Conservation (phyloP, 2,329 filamentous ascomycete species). For the Calcarisporium arbuscula region DNA sequence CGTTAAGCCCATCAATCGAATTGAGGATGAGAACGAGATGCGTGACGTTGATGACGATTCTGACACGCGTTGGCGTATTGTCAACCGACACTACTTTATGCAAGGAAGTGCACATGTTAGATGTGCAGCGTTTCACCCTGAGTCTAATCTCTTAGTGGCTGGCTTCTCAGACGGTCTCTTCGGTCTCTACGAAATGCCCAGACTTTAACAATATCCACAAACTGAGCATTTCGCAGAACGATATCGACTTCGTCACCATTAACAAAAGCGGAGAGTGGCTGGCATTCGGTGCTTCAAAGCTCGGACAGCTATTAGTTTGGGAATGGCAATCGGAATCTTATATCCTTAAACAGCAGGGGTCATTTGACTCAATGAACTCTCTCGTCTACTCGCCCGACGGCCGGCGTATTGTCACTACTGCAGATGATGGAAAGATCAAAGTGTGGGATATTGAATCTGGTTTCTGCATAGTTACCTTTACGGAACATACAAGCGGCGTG, state of each 20-base stretch:
- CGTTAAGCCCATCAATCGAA: slow-evolving; percentile 50
- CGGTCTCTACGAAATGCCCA: slow-evolving; percentile 88
- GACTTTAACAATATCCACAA: slow-evolving; percentile 95
- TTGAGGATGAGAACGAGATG: slow-evolving; percentile 54
- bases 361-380: slow-evolving; percentile 93
- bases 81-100: slow-evolving; percentile 89
- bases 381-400: slow-evolving; percentile 91
- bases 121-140: slow-evolving; percentile 83
- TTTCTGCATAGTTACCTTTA: slow-evolving; percentile 97
- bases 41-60: slow-evolving; percentile 51
- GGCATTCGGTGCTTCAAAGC: slow-evolving; percentile 89
- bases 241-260: slow-evolving; percentile 90
- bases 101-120: slow-evolving; percentile 81
- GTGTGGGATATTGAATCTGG: slow-evolving; percentile 96
- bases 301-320: slow-evolving; percentile 96
- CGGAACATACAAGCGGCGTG: slow-evolving; percentile 90
- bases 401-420: slow-evolving; percentile 84
- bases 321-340: slow-evolving; percentile 99
- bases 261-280: slow-evolving; percentile 96
- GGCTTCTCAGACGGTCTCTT: slow-evolving; percentile 95
- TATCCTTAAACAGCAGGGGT: slow-evolving; percentile 95
- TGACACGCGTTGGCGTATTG: slow-evolving; percentile 82
- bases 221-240: slow-evolving; percentile 87
- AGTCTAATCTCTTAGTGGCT: slow-evolving; percentile 86
- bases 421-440: slow-evolving; percentile 97